phyloP scores from a whole-genome alignment of 441 rosid species.

The Gossypium gossypioides region DNA sequence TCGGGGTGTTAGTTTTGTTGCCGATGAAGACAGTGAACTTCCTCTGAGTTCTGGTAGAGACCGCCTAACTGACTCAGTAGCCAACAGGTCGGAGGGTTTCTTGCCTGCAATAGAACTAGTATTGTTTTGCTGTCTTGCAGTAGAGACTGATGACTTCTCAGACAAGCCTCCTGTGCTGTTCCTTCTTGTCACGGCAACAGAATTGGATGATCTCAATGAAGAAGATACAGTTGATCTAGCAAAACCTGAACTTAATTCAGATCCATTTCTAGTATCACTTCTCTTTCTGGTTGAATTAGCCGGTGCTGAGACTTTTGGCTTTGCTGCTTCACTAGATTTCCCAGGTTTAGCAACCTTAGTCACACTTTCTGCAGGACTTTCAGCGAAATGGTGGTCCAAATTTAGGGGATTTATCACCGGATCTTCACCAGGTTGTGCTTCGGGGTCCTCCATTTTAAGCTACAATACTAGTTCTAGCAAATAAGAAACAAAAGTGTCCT shows the following conservation, averaged over 20 bases:
- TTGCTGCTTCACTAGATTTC: constrained; percentile 35
- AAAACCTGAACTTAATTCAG: constrained; percentile 32
- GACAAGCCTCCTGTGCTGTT: constrained; percentile 81
- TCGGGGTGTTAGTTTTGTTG: constrained; percentile 36
- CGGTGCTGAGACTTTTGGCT: constrained; percentile 34
- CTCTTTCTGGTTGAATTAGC: constrained; percentile 48
- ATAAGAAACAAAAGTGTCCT: constrained; percentile 16
- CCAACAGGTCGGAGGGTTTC: constrained; percentile 29
- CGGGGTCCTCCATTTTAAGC: constrained; percentile 51
- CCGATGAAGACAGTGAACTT: constrained; percentile 63
- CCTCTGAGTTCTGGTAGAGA: constrained; percentile 80
- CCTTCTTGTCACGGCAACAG: constrained; percentile 57
- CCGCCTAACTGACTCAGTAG: constrained; percentile 46
- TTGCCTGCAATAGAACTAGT: constrained; percentile 28
- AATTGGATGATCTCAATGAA: constrained; percentile 34
- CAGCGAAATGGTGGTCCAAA: constrained; percentile 30
- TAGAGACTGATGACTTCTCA: constrained; percentile 38
- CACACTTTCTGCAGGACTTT: constrained; percentile 28
- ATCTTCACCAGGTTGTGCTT: constrained; percentile 31
- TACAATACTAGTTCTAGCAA: constrained; percentile 22
- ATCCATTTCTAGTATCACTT: constrained; percentile 29
- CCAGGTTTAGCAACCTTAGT: constrained; percentile 26
- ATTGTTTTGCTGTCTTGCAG: constrained; percentile 18
- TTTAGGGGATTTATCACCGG: constrained; percentile 18
- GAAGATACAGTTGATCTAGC: constrained; percentile 40